phyloP scores from a whole-genome alignment of 306 rosid species.

The Trifolium fragiferum region DNA sequence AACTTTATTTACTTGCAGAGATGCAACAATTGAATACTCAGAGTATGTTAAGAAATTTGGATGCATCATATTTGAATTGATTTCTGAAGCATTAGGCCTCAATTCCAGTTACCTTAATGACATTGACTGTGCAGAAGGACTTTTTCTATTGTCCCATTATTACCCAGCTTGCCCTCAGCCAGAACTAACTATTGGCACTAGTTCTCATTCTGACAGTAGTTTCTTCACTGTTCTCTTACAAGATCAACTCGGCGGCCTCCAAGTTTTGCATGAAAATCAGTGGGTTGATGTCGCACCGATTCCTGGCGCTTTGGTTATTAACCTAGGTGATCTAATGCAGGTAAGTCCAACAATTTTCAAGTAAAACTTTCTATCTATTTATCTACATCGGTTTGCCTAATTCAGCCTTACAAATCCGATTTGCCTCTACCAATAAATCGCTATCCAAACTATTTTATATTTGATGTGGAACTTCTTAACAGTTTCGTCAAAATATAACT shows the following conservation, averaged over 20 bases:
- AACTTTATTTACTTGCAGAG: conserved; percentile 19
- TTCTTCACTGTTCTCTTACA: conserved; percentile 34
- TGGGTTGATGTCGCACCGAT: conserved; percentile 31
- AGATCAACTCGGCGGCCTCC: conserved; percentile 36
- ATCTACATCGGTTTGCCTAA: too few relatives aligned
- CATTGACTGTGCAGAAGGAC: conserved; percentile 32
- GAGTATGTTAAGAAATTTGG: conserved; percentile 16
- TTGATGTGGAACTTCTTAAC: background rate
- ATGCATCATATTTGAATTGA: conserved; percentile 3
- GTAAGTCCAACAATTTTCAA: background rate
- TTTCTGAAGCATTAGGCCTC: conserved; percentile 38
- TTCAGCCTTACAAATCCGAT: background rate
- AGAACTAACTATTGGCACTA: conserved; percentile 5
- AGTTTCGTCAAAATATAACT: background rate
- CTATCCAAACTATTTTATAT: too few relatives aligned
- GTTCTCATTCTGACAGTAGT: conserved; percentile 24
- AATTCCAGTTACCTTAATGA: conserved; percentile 31
- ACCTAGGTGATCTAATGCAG: conserved; percentile 16
- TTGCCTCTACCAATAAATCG: too few relatives aligned
- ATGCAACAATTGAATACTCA: background rate
- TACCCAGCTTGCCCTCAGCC: conserved; percentile 35
- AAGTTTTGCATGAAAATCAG: conserved; percentile 30
- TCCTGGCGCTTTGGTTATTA: conserved; percentile 24
- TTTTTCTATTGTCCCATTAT: conserved; percentile 24
- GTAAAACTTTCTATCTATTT: too few relatives aligned